Conservation (phyloP, 257 asterid genomes). For the Cynanchum wilfordii region DNA sequence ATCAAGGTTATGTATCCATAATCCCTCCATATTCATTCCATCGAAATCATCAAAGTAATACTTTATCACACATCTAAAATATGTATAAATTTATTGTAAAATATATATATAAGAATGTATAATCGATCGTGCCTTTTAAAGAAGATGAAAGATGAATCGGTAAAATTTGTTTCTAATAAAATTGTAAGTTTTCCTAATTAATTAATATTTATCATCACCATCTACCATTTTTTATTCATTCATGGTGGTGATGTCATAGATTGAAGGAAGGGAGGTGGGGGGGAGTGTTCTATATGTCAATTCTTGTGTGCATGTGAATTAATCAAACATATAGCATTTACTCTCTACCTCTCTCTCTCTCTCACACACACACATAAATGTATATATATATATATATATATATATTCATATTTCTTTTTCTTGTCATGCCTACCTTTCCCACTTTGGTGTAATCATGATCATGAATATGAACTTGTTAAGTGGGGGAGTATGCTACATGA, state of each 20-base stretch:
- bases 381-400: neutral
- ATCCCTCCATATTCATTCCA: too few species aligned
- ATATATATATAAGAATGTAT: too few species aligned
- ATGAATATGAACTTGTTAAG: neutral
- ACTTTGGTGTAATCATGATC: neutral
- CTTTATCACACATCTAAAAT: too few species aligned
- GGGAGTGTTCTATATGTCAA: neutral
- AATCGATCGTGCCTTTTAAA: too few species aligned
- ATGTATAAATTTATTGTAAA: too few species aligned
- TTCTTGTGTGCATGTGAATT: neutral
- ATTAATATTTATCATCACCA: too few species aligned
- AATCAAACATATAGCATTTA: neutral
- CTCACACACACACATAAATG: too few species aligned
- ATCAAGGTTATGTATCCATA: neutral
- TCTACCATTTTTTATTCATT: neutral
- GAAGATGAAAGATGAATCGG: too few species aligned
- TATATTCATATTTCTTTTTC: neutral
- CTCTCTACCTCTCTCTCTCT: too few species aligned
- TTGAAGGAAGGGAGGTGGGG: neutral
- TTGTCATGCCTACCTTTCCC: neutral
- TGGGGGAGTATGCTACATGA: neutral
- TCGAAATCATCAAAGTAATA: too few species aligned
- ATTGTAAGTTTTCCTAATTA: too few species aligned
- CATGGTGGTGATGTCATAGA: neutral
- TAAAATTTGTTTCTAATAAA: too few species aligned